Evolutionary conservation across 306 rosid genomes (phyloP).

Genomic region (Citrullus colocynthis): DNA sequence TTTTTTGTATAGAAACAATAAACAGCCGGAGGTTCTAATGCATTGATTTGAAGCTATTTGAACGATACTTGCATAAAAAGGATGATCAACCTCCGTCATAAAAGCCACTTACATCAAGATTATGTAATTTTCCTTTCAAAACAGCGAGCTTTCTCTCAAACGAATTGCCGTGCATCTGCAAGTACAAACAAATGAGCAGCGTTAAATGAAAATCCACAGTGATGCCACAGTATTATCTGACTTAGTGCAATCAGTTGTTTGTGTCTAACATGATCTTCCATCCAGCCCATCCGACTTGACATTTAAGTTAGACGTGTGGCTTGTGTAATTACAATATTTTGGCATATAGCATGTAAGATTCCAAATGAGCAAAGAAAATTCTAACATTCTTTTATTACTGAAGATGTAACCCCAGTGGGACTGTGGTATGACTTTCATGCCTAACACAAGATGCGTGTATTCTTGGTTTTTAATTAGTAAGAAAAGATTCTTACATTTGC

Average conservation of each 20-base stretch:
- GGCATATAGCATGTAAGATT: neutral
- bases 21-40: neutral
- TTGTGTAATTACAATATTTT: no score
- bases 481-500: slow-evolving; percentile 46
- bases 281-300: neutral
- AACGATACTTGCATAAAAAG: neutral
- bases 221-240: neutral
- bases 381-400: neutral
- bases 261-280: no score
- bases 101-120: slow-evolving; percentile 44
- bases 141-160: slow-evolving; percentile 89
- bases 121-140: slow-evolving; percentile 49
- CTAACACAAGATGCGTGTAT: neutral
- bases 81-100: neutral
- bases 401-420: neutral
- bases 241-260: neutral
- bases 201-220: neutral
- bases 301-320: neutral
- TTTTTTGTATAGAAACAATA: neutral
- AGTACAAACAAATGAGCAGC: neutral
- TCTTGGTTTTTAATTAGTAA: neutral
- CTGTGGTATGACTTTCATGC: neutral
- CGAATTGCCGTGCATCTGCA: slow-evolving; percentile 83
- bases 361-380: neutral
- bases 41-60: neutral